A percentile compares a stretch with the other conserved stretches of the same genome.
phyloP scores from a whole-genome alignment of 352 stramenopile genomes.

The Pythium volutum region DNA sequence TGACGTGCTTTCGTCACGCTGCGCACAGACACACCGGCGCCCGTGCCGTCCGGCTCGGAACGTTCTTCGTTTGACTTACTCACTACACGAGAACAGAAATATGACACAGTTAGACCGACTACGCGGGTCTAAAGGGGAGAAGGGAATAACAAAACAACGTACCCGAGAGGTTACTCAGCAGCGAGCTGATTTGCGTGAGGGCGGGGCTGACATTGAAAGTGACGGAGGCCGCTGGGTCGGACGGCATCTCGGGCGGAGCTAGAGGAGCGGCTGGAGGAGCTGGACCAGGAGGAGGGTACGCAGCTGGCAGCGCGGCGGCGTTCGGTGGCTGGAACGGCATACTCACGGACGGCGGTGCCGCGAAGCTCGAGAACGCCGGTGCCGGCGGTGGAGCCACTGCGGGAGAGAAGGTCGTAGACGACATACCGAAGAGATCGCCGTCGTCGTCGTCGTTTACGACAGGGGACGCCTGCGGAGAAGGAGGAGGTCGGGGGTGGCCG shows the following conservation, averaged over 20 bases:
- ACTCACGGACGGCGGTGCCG: conserved; percentile 24
- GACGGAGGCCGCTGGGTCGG: conserved; percentile 37
- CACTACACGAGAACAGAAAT: conserved; percentile 9
- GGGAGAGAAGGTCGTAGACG: conserved; percentile 28
- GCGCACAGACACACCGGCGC: conserved; percentile 53
- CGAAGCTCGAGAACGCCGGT: conserved; percentile 11
- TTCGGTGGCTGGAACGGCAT: conserved; percentile 31
- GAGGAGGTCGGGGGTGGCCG: conserved; percentile 42
- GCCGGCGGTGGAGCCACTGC: conserved; percentile 7
- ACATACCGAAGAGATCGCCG: conserved; percentile 56
- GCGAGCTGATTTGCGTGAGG: conserved; percentile 51
- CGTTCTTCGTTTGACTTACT: conserved; percentile 25
- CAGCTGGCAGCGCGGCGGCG: conserved; percentile 9
- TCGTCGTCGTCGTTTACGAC: conserved; percentile 30
- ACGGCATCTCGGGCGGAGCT: background rate
- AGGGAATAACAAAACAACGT: background rate
- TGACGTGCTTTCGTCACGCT: conserved; percentile 50
- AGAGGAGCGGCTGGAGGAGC: background rate
- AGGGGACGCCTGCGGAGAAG: conserved; percentile 2
- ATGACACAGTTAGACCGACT: background rate
- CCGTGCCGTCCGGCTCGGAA: conserved; percentile 65
- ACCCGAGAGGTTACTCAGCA: conserved; percentile 63
- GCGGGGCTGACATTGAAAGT: conserved; percentile 36
- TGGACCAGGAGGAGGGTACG: background rate
- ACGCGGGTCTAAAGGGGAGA: background rate